Evolutionary conservation across 176 grass and related monocot species (phyloP), one percentile per base, ranked within the genome.

Genomic region (Bonia amplexicaulis): DNA sequence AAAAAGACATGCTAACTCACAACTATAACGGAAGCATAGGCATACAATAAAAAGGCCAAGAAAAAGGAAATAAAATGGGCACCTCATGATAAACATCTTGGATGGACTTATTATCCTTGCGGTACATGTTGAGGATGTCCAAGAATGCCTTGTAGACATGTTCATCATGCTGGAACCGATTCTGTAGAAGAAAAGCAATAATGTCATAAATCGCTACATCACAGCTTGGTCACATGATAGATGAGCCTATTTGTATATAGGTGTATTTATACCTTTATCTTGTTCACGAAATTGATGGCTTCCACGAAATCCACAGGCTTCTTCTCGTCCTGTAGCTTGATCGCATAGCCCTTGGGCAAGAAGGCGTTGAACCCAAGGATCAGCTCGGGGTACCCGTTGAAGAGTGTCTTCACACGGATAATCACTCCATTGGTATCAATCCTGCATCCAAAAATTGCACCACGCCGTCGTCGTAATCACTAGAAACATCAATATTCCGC

Each of bases 61-160:
- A 22, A 23, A 0, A 69, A 51, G 14, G 33, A 66, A 29, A 58
- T 5, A 40, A 74, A 77, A 80, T 2, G 67, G 68, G 60, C 72
- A 98, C 96, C 90, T 99, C 96, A n/a, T 93, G 91, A 42, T 99
- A 96, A 71, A 99, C 96, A 17, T 99, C 96, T 74, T 99, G 96
- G 69, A 99, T 99, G 60, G 93, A 92, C 75, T 96, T 99, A 70
- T 96, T 95, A 64, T 99, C 96, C 88, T 93, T 99, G 82, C 96
- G 88, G 46, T 99, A 99, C 96, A 99, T 96, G 88, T 99, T 96
- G 83, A 99, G 93, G 26, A 99, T 96, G 87, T 99, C 96, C 76
- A 99, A 83, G 80, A 99, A 99, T 65, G 96, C 68, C 86, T 99
- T 99, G 90, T 99, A 99, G 37, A 99, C 93, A 73, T 92, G 93